These are phyloP conservation scores for Turnera subulata DNA, from an alignment of 345 rosid genomes.

Conservation along the genomic window DNA sequence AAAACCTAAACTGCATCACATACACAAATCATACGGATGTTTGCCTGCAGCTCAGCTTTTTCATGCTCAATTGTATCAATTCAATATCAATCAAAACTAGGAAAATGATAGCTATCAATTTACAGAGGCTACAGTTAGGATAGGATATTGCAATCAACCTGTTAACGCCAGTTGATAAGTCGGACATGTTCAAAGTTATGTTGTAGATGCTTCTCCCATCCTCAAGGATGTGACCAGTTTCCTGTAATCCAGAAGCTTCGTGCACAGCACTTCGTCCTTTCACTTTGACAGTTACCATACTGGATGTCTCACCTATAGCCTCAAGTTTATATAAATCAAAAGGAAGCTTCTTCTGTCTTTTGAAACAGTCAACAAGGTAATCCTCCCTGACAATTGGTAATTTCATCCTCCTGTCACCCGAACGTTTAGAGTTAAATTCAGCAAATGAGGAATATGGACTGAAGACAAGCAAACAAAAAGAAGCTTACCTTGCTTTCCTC, in stretches of 20 bases:
- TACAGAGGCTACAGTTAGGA: slow-evolving; percentile 9
- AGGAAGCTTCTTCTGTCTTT: slow-evolving; percentile 73
- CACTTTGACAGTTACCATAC: slow-evolving; percentile 83
- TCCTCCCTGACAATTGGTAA: slow-evolving; percentile 78
- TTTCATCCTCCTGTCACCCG: slow-evolving; percentile 76
- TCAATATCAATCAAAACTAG: neutral
- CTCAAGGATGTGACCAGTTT: slow-evolving; percentile 91
- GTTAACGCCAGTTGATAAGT: slow-evolving; percentile 86
- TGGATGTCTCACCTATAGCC: slow-evolving; percentile 51
- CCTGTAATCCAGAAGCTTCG: slow-evolving; percentile 88
- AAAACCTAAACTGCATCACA: no score
- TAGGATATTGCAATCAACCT: slow-evolving; percentile 37
- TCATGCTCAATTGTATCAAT: neutral
- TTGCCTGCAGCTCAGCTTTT: no score
- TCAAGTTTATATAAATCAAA: slow-evolving; percentile 70
- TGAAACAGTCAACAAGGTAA: slow-evolving; percentile 74
- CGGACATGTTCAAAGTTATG: slow-evolving; percentile 92
- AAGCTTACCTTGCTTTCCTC: slow-evolving; percentile 75
- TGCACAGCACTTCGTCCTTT: slow-evolving; percentile 96
- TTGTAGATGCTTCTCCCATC: slow-evolving; percentile 82
- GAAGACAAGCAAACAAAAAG: slow-evolving; percentile 13
- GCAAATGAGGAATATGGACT: slow-evolving; percentile 13
- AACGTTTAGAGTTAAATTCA: slow-evolving; percentile 12
- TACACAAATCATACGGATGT: no score
- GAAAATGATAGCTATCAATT: neutral